A percentile compares a stretch with the other conserved stretches of the same genome.
phyloP scores from a whole-genome alignment of 2,329 filamentous ascomycete species.

The Aspergillus sp. region DNA sequence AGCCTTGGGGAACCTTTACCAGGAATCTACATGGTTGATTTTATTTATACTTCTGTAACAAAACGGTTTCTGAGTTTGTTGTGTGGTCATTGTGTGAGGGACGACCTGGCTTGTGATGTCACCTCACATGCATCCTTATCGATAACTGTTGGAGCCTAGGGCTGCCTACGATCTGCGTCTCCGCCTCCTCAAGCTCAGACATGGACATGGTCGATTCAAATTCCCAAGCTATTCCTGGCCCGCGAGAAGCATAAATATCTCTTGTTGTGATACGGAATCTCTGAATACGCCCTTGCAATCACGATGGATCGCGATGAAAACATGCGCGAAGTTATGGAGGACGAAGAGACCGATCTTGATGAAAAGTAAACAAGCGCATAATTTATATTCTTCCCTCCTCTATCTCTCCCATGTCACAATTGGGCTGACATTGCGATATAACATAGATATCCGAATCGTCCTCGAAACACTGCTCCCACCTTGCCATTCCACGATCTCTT shows the following conservation, averaged over 20 bases:
- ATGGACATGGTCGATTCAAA: background rate
- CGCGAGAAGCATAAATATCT: background rate
- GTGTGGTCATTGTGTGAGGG: too few species aligned
- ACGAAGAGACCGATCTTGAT: constrained; percentile 28
- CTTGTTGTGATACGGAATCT: background rate
- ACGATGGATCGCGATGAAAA: constrained; percentile 33
- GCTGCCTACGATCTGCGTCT: background rate
- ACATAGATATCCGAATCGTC: constrained; percentile 75
- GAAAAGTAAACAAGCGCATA: constrained; percentile 33
- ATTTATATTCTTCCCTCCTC: background rate
- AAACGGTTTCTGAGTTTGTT: too few species aligned
- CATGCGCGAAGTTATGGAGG: constrained; percentile 15
- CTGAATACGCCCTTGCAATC: background rate
- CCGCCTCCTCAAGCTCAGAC: background rate
- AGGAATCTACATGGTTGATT: too few species aligned
- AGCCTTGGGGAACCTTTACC: too few species aligned
- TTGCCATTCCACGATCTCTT: constrained; percentile 80
- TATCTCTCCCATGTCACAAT: background rate
- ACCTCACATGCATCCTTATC: constrained; percentile 28
- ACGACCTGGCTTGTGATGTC: constrained; percentile 12
- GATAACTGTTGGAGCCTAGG: constrained; percentile 23
- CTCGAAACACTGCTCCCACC: constrained; percentile 76
- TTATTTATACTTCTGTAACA: too few species aligned
- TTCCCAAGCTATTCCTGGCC: background rate
- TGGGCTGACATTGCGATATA: background rate